phyloP scores from a whole-genome alignment of 2,329 filamentous ascomycete genomes.

The Aspergillus bombycis region DNA sequence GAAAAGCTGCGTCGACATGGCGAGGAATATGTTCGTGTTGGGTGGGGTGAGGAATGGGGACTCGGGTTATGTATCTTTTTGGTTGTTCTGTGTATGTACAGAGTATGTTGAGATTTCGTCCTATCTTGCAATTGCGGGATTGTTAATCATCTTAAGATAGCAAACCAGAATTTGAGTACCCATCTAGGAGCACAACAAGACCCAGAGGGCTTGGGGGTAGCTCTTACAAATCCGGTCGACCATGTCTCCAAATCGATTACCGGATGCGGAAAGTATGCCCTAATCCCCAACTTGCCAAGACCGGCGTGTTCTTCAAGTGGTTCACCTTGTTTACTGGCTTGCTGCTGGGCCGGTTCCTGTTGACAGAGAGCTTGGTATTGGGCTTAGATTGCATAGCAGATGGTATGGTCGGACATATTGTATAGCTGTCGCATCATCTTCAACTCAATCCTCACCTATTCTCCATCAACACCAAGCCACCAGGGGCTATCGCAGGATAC shows the following conservation, averaged over 20 bases:
- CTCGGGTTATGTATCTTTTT: not conserved
- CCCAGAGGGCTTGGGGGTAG: not conserved
- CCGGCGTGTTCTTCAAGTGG: not conserved
- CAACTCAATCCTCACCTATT: fast-evolving
- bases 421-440: not conserved
- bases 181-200: not conserved
- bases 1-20: not conserved
- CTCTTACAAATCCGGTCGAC: not conserved
- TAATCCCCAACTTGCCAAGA: not conserved
- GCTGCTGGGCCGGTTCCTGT: not conserved
- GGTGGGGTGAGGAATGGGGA: not conserved
- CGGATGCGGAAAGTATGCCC: not conserved
- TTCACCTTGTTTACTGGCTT: not conserved
- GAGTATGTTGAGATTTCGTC: not conserved
- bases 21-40: no score
- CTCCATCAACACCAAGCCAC: not conserved
- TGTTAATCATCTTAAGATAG: not conserved
- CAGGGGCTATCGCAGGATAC: not conserved
- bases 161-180: not conserved
- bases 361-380: not conserved
- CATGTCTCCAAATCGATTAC: not conserved
- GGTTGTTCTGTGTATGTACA: no score
- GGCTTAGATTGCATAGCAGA: not conserved
- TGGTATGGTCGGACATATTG: not conserved
- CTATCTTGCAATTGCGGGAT: not conserved